phyloP scores from a whole-genome alignment of 352 stramenopile genomes.

The Phytophthora podocarpi region DNA sequence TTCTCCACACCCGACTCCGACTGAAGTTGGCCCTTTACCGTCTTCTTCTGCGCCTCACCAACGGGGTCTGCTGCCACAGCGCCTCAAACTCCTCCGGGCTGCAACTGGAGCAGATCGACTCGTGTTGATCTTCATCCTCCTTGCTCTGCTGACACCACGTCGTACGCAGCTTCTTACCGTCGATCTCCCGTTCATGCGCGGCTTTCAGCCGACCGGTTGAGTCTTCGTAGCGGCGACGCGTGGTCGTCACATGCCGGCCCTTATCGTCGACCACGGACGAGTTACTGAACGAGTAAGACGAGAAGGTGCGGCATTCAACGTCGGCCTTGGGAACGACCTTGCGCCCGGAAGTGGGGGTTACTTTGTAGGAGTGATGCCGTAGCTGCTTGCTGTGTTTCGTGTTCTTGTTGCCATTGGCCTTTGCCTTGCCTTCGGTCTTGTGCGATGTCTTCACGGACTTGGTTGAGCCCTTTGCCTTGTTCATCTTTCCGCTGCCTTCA shows the following conservation, averaged over 20 bases:
- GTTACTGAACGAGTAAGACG: constrained; percentile 54
- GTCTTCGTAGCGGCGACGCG: constrained; percentile 41
- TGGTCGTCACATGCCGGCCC: constrained; percentile 37
- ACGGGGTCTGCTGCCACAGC: constrained; percentile 51
- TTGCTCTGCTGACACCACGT: constrained; percentile 39
- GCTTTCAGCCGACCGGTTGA: constrained; percentile 51
- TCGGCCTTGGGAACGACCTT: background rate
- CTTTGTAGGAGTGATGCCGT: background rate
- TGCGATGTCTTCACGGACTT: background rate
- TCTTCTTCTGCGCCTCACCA: constrained; percentile 48
- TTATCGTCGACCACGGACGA: constrained; percentile 42
- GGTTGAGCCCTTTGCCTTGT: background rate
- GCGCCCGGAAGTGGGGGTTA: background rate
- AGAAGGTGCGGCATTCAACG: constrained; percentile 13
- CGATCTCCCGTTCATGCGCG: constrained; percentile 30
- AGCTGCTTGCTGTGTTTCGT: background rate
- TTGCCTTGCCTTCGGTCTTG: background rate
- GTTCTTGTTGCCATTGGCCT: background rate
- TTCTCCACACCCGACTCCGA: too few relatives aligned
- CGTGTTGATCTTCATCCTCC: constrained; percentile 43
- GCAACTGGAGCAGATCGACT: constrained; percentile 38
- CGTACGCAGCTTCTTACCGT: constrained; percentile 42
- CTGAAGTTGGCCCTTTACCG: constrained; percentile 52
- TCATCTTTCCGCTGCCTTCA: background rate
- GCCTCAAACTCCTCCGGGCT: constrained; percentile 54